phyloP scores from a whole-genome alignment of 2,329 filamentous ascomycete species.

The Fusarium hostae region DNA sequence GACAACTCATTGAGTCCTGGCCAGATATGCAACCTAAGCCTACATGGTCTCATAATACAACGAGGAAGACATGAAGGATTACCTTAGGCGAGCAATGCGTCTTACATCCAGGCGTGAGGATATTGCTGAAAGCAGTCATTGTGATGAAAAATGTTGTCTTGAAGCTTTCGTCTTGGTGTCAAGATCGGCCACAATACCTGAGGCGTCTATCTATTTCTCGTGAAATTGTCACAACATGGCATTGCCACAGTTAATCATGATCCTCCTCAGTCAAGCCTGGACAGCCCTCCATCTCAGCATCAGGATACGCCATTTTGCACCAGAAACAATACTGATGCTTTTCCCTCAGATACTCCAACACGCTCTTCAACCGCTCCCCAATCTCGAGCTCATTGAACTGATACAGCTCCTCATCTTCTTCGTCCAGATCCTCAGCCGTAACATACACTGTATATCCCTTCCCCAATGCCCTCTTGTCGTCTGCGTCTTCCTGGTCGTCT shows the following conservation, averaged over 20 bases:
- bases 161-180: background rate
- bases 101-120: background rate
- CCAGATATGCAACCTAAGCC: background rate
- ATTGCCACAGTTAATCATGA: slow-evolving; percentile 59
- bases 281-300: slow-evolving; percentile 83
- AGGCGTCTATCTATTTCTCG: background rate
- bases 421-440: slow-evolving; percentile 75
- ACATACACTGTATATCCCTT: slow-evolving; percentile 65
- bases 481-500: slow-evolving; percentile 74
- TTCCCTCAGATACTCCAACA: slow-evolving; percentile 77
- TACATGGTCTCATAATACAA: background rate
- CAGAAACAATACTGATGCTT: slow-evolving; percentile 91
- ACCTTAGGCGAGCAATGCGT: background rate
- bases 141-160: background rate
- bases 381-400: slow-evolving; percentile 78
- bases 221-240: background rate
- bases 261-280: slow-evolving; percentile 90
- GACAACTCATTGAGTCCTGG: background rate
- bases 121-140: background rate
- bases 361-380: slow-evolving; percentile 71
- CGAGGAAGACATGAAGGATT: background rate
- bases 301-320: slow-evolving; percentile 87
- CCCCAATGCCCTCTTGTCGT: slow-evolving; percentile 77
- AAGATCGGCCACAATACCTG: background rate
- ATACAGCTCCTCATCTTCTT: slow-evolving; percentile 83